Percentiles rank a stretch among this genome's conserved stretches.
These are phyloP conservation scores for Urtica urens DNA, from an alignment of 306 rosid genomes.

Conservation along the genomic window DNA sequence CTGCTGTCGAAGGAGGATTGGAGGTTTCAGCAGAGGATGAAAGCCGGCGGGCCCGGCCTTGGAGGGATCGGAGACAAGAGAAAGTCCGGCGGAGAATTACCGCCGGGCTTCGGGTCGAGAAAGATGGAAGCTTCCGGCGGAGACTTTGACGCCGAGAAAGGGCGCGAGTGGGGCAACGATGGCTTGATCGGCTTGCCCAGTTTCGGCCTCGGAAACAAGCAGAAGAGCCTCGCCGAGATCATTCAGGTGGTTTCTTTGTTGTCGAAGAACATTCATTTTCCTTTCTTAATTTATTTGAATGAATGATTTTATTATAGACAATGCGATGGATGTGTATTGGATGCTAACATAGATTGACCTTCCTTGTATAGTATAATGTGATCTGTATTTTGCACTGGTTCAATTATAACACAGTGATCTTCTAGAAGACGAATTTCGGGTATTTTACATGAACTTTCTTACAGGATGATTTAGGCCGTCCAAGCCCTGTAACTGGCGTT, in stretches of 20 bases:
- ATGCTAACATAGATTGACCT: no score
- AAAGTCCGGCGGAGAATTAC: slow-evolving; percentile 52
- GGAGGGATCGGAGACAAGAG: slow-evolving; percentile 90
- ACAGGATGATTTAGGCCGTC: slow-evolving; percentile 81
- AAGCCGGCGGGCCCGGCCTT: slow-evolving; percentile 52
- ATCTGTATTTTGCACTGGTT: no score
- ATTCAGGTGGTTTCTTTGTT: slow-evolving; percentile 60
- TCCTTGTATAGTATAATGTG: no score
- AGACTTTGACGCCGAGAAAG: slow-evolving; percentile 40
- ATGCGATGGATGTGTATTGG: no score
- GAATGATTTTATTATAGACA: no score
- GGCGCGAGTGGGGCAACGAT: slow-evolving; percentile 76
- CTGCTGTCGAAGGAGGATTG: slow-evolving; percentile 83
- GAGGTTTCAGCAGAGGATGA: slow-evolving; percentile 64
- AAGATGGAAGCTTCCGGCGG: slow-evolving; percentile 46
- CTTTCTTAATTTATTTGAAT: no score
- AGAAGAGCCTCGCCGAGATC: slow-evolving; percentile 78
- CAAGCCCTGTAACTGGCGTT: slow-evolving; percentile 36
- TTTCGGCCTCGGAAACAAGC: slow-evolving; percentile 72
- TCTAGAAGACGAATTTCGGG: no score
- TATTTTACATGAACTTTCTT: no score
- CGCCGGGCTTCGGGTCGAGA: slow-evolving; percentile 62
- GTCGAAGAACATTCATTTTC: no score
- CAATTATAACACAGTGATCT: no score
- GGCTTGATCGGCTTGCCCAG: slow-evolving; percentile 80